phyloP scores from a whole-genome alignment of 2,329 filamentous ascomycete species.

The Teratosphaeria gauchensis region DNA sequence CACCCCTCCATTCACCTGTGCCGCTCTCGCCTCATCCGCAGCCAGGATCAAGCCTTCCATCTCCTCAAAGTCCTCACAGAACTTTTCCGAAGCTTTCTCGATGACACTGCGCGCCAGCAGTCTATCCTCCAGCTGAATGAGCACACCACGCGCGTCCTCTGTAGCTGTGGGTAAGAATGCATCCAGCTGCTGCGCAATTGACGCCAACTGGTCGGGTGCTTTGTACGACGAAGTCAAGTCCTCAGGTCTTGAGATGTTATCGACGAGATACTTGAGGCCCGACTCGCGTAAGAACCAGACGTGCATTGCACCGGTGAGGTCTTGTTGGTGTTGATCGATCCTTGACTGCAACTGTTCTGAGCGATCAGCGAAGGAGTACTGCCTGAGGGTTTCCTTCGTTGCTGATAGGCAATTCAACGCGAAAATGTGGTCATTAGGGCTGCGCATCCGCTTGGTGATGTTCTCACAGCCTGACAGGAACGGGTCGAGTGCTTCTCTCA shows the following conservation, averaged over 20 bases:
- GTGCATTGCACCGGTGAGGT: constrained; percentile 49
- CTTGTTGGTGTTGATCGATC: constrained; percentile 26
- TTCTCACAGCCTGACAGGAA: constrained; percentile 69
- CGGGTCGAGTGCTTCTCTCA: constrained; percentile 74
- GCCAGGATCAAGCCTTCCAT: constrained; percentile 53
- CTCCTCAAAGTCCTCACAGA: constrained; percentile 75
- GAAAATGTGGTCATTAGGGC: constrained; percentile 58
- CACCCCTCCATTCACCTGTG: constrained; percentile 25
- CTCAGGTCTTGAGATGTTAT: constrained; percentile 20
- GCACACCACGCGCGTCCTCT: constrained; percentile 79
- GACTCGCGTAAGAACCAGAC: constrained; percentile 65
- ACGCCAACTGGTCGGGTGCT: constrained; percentile 39
- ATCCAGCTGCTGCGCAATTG: constrained; percentile 68
- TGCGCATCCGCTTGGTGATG: constrained; percentile 51
- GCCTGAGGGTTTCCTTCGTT: constrained; percentile 46
- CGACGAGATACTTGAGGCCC: constrained; percentile 47
- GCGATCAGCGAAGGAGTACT: constrained; percentile 53
- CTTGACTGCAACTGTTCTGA: constrained; percentile 18
- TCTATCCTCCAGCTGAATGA: constrained; percentile 64
- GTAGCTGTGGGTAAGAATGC: constrained; percentile 86
- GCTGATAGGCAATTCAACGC: constrained; percentile 60
- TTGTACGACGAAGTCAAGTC: constrained; percentile 19
- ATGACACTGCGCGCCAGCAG: constrained; percentile 65
- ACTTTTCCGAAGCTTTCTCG: constrained; percentile 70
- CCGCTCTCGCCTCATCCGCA: constrained; percentile 42